These are phyloP conservation scores for Cyclostephanos tholiformis DNA, from an alignment of 108 stramenopile species.

Conservation along the genomic window DNA sequence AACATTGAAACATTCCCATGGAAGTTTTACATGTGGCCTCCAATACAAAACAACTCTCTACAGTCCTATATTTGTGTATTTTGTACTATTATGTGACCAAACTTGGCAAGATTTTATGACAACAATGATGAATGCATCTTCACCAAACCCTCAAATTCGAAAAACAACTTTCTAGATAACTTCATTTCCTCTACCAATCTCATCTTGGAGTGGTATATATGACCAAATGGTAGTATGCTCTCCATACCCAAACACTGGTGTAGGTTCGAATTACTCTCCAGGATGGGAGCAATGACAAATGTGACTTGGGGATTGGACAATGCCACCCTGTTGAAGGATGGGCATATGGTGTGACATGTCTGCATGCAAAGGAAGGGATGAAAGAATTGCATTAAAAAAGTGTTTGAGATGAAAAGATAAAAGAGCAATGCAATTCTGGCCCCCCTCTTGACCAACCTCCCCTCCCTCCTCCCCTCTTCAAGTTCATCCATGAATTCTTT, in stretches of 20 bases:
- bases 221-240: conserved; percentile 62
- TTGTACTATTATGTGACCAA: conserved; percentile 5
- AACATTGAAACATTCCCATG: neutral
- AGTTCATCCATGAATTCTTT: conserved; percentile 63
- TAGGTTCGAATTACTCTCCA: conserved; percentile 62
- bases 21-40: no score
- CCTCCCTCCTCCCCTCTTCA: conserved; percentile 48
- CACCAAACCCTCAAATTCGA: conserved; percentile 37
- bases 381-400: neutral
- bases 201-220: conserved; percentile 65
- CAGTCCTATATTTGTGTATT: neutral
- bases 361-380: conserved; percentile 7
- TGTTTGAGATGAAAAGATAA: neutral
- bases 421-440: neutral
- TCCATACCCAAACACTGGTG: conserved; percentile 72
- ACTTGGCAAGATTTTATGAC: neutral
- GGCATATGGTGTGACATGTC: conserved; percentile 65
- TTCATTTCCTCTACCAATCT: conserved; percentile 69
- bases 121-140: conserved; percentile 31
- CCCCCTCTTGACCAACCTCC: conserved; percentile 36
- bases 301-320: conserved; percentile 46
- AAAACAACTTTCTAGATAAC: conserved; percentile 47
- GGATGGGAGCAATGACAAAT: conserved; percentile 74
- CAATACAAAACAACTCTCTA: neutral
- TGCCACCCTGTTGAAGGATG: conserved; percentile 56